Evolutionary conservation across 1,139 yeast genomes (phyloP).

Genomic region (Debaryomyces sp.): DNA sequence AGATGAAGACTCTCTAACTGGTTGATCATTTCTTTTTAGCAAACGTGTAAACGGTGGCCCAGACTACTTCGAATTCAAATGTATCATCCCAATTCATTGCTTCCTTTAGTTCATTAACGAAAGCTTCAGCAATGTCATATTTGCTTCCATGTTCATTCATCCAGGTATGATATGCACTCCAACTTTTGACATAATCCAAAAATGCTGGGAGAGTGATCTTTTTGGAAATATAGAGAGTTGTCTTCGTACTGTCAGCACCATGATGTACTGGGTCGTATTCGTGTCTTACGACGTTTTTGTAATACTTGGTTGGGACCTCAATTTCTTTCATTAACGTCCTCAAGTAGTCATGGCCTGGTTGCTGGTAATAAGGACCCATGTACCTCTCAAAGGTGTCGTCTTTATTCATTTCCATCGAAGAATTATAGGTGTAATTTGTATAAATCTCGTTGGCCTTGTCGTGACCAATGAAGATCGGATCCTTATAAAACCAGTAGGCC

Average conservation of each 20-base stretch:
- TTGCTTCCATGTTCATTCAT: slow-evolving; percentile 35
- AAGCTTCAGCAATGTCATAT: slow-evolving; percentile 42
- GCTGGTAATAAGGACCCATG: slow-evolving; percentile 56
- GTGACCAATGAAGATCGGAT: slow-evolving; percentile 53
- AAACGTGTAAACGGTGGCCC: slow-evolving; percentile 61
- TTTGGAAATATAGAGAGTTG: slow-evolving; percentile 43
- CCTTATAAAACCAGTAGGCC: slow-evolving; percentile 80
- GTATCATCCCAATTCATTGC: slow-evolving; percentile 48
- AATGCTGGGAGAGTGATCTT: slow-evolving; percentile 47
- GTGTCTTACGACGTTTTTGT: slow-evolving; percentile 39
- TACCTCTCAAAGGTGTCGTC: slow-evolving; percentile 40
- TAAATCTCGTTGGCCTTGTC: slow-evolving; percentile 46
- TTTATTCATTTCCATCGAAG: slow-evolving; percentile 24
- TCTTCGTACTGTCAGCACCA: slow-evolving; percentile 23
- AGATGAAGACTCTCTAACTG: not conserved
- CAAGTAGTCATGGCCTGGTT: slow-evolving; percentile 66
- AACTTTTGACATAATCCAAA: slow-evolving; percentile 56
- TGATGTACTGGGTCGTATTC: slow-evolving; percentile 40
- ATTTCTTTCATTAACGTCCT: slow-evolving; percentile 46
- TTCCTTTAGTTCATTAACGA: slow-evolving; percentile 45
- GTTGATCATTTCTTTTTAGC: slow-evolving; percentile 25
- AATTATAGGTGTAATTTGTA: slow-evolving; percentile 41
- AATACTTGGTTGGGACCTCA: slow-evolving; percentile 43
- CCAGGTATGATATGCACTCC: slow-evolving; percentile 78
- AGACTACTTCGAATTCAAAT: slow-evolving; percentile 49